These are phyloP conservation scores for Aspergillus brunneoviolaceus DNA, from an alignment of 2,329 filamentous ascomycete species.

Conservation along the genomic window DNA sequence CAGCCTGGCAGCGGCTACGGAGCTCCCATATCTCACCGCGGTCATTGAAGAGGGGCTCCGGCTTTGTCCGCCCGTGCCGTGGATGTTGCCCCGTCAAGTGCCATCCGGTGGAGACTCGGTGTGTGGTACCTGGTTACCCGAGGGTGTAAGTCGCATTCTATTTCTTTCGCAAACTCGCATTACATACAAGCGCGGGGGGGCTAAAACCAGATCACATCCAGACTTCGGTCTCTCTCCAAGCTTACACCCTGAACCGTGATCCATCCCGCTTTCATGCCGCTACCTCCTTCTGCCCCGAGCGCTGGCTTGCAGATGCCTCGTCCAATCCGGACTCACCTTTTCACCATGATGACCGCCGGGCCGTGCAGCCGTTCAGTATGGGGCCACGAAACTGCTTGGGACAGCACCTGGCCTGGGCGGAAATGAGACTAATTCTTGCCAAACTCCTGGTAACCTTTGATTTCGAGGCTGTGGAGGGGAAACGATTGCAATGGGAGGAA, in stretches of 20 bases:
- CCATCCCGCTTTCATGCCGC: neutral
- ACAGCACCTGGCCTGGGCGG: slow-evolving; percentile 76
- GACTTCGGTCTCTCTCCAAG: slow-evolving; percentile 5
- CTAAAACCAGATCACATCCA: neutral
- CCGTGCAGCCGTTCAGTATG: slow-evolving; percentile 60
- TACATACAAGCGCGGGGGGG: no score
- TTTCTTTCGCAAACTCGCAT: no score
- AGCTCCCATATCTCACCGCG: neutral
- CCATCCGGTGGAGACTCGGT: no score
- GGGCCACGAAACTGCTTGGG: slow-evolving; percentile 73
- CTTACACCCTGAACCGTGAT: slow-evolving; percentile 7
- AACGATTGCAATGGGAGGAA: slow-evolving; percentile 5
- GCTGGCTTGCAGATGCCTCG: slow-evolving; percentile 3
- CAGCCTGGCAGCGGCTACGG: slow-evolving; percentile 5
- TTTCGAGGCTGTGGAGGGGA: neutral
- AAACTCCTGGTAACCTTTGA: neutral
- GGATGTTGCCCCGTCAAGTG: no score
- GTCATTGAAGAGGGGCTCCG: no score
- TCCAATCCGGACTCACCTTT: neutral
- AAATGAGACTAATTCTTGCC: slow-evolving; percentile 48
- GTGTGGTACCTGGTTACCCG: no score
- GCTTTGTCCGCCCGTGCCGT: no score
- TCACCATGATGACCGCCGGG: slow-evolving; percentile 2
- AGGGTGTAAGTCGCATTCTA: neutral
- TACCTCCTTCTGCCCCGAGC: slow-evolving; percentile 3